phyloP scores from a whole-genome alignment of 169 alveolate species.

The Cryptosporidium felis region DNA sequence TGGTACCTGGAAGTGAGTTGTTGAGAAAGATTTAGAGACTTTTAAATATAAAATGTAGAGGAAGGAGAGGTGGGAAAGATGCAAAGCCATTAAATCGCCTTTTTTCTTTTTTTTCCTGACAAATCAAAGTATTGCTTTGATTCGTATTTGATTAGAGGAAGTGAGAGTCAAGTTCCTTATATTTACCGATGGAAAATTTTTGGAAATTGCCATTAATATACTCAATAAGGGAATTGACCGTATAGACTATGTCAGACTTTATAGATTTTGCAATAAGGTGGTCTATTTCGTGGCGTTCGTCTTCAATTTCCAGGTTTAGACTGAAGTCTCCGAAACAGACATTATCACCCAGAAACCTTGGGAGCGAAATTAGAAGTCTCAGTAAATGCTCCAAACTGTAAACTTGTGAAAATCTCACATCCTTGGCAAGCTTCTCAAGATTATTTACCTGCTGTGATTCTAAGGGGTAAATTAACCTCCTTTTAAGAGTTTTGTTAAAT shows the following conservation, averaged over 20 bases:
- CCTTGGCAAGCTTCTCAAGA: not conserved
- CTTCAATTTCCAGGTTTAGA: not conserved
- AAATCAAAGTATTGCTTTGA: too few species aligned
- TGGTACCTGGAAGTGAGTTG: too few species aligned
- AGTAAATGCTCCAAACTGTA: constrained; percentile 48
- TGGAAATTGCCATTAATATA: constrained; percentile 3
- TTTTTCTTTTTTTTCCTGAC: too few species aligned
- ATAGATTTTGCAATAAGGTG: not conserved
- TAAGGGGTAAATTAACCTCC: constrained; percentile 6
- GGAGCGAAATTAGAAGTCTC: constrained; percentile 1
- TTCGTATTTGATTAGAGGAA: too few species aligned
- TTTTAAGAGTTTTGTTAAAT: constrained; percentile 28
- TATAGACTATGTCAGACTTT: not conserved
- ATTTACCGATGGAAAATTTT: constrained; percentile 16
- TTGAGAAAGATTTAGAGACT: too few species aligned
- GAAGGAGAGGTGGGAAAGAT: too few species aligned
- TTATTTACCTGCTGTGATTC: constrained; percentile 9
- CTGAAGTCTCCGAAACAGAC: constrained; percentile 6
- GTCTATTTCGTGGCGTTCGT: not conserved
- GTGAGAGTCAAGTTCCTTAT: too few species aligned
- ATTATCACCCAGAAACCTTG: constrained; percentile 2
- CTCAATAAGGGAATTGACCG: constrained; percentile 2
- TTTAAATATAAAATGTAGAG: too few species aligned
- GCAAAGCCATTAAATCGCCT: too few species aligned
- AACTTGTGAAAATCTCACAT: constrained; percentile 1